Evolutionary conservation across 2,329 filamentous ascomycete species (phyloP), one percentile per base, ranked within the genome.

Genomic region (Zymoseptoria pseudotritici): DNA sequence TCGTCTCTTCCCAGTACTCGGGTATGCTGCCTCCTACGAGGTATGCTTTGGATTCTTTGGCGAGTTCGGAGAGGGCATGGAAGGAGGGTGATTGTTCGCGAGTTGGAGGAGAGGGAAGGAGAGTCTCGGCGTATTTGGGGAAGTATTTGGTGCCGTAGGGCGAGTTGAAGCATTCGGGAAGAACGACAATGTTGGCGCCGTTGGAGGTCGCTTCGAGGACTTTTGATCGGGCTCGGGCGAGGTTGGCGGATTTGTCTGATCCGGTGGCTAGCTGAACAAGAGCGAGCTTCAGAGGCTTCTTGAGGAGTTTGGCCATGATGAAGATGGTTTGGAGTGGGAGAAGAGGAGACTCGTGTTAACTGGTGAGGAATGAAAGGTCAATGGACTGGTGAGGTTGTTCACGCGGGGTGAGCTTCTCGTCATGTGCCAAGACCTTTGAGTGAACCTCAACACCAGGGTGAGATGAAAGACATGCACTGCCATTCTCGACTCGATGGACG

Each of bases 81-180:
- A 87, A 97, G 58, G 89, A 91, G 0, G 92, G 92, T 4, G 89
- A 88, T 69, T 88, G 84, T 53, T 84, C 82, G 62, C 79, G 73
- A 3, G 86, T 79, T 0, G 91, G 90, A 26, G 91, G 90, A 2
- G 86, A 87, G 0, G 91, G 90, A 0, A 84, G 80, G n/a, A 97
- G 86, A 1, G 85, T 87, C 77, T 99, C 94, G 66, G 94, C 92
- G 75, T 97, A 97, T 62, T 86, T 84, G 57, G 92, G 88, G 77
- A 99, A 99, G 80, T 87, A 92, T 71, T 91, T 82, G 66, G 86
- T 91, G 66, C 94, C 94, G 76, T 99, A 99, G 8, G 94, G 94
- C 50, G 90, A 95, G 80, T 99, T 99, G 85, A 99, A 99, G 82
- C 94, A 99, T 79, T 99, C 94, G 42, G 93, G 93, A 19, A 99